Conservation (phyloP, 1,139 yeast genomes). For the Kluyveromyces marxianus region DNA sequence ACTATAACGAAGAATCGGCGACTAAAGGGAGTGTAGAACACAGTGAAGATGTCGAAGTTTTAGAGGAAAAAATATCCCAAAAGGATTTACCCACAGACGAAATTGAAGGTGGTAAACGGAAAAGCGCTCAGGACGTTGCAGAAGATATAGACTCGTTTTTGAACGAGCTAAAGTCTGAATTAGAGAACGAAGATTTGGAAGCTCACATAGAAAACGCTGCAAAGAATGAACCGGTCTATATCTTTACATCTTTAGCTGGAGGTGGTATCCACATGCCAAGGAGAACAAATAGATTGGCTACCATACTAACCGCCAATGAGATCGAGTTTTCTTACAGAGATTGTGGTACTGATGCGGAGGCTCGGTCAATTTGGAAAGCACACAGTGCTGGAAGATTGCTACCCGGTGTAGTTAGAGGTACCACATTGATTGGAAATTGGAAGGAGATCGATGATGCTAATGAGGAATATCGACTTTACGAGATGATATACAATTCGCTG, state of each 20-base stretch:
- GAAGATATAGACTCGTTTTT: constrained; percentile 24
- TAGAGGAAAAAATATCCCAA: not conserved
- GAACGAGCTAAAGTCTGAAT: constrained; percentile 18
- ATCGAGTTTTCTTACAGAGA: constrained; percentile 60
- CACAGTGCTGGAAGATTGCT: constrained; percentile 64
- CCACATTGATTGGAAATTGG: constrained; percentile 79
- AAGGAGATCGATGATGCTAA: constrained; percentile 75
- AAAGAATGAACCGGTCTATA: constrained; percentile 53
- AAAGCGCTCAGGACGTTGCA: constrained; percentile 6
- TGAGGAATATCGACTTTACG: constrained; percentile 67
- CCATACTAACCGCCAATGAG: constrained; percentile 70
- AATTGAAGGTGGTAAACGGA: too few species aligned
- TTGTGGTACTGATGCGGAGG: constrained; percentile 81
- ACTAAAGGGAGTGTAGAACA: too few species aligned
- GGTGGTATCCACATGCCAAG: constrained; percentile 76
- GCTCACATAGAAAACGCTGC: constrained; percentile 20
- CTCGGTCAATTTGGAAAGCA: constrained; percentile 80
- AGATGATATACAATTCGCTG: constrained; percentile 43
- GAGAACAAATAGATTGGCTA: constrained; percentile 70
- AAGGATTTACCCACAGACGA: too few species aligned
- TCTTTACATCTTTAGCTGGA: constrained; percentile 85
- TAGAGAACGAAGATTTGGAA: constrained; percentile 1
- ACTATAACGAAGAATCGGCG: too few species aligned
- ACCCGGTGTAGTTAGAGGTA: constrained; percentile 94
- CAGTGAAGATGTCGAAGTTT: too few species aligned